phyloP scores from a whole-genome alignment of 768 basidiomycete species.

The Mycena vitilis region DNA sequence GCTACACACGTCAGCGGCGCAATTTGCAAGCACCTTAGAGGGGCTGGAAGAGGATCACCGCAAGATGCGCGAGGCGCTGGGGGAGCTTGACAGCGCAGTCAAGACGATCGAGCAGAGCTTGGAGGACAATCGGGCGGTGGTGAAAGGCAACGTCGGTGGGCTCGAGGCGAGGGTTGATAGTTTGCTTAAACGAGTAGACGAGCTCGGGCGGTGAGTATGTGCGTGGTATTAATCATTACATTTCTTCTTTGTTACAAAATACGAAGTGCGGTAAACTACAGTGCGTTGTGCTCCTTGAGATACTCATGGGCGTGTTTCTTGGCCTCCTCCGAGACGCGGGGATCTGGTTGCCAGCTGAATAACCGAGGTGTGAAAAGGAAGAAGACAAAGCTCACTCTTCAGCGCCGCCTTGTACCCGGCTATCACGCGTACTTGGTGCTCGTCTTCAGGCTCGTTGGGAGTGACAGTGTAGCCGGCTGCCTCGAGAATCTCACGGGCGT shows the following conservation, averaged over 20 bases:
- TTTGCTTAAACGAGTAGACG: constrained; percentile 57
- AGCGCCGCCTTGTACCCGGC: constrained; percentile 70
- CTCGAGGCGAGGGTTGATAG: constrained; percentile 66
- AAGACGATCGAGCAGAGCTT: constrained; percentile 80
- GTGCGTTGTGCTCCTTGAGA: constrained; percentile 45
- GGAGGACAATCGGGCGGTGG: constrained; percentile 74
- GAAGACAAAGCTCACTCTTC: constrained; percentile 50
- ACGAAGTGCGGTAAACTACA: not conserved
- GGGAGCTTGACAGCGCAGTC: constrained; percentile 77
- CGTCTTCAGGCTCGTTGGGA: constrained; percentile 37
- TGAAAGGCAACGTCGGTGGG: constrained; percentile 79
- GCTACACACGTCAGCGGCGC: constrained; percentile 84
- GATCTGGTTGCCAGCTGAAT: constrained; percentile 46
- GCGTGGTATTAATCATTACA: constrained; percentile 1
- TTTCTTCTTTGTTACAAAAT: not conserved
- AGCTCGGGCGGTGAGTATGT: constrained; percentile 41
- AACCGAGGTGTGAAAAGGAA: not conserved
- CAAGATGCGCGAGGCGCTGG: constrained; percentile 68
- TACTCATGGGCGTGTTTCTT: constrained; percentile 61
- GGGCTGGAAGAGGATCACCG: constrained; percentile 80
- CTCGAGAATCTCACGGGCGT: constrained; percentile 64
- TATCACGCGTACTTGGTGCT: constrained; percentile 59
- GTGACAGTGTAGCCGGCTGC: constrained; percentile 54
- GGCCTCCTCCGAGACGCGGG: constrained; percentile 59
- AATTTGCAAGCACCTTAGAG: constrained; percentile 76